These are phyloP conservation scores for Boletus semigastroideus DNA, from an alignment of 1,284 basidiomycete genomes.

Conservation along the genomic window DNA sequence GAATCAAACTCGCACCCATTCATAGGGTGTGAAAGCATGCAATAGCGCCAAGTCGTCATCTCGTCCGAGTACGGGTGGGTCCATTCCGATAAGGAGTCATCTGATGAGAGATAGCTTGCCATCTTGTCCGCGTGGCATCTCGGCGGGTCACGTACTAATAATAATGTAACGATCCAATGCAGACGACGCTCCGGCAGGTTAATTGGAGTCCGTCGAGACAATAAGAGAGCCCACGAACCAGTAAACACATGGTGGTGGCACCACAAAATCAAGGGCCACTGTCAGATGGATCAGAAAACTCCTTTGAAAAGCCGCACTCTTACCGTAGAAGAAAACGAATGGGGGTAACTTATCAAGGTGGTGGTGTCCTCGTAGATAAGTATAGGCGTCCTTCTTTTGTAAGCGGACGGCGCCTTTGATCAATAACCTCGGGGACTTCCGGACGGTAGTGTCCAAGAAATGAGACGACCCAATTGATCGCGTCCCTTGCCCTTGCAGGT, in stretches of 20 bases:
- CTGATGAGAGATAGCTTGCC: not conserved
- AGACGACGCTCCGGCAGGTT: not conserved
- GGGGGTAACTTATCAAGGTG: conserved; percentile 7
- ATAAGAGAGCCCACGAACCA: not conserved
- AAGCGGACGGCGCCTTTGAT: not conserved
- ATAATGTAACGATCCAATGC: not conserved
- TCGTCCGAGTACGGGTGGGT: not conserved
- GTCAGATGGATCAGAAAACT: conserved; percentile 2
- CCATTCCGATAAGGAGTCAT: conserved; percentile 2
- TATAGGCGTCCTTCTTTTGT: not conserved
- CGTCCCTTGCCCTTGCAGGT: not conserved
- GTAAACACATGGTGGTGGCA: conserved; percentile 3
- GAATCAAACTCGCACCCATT: not conserved
- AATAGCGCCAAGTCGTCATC: not conserved
- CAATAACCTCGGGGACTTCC: not conserved
- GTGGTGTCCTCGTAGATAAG: conserved; percentile 2
- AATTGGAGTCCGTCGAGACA: conserved; percentile 6
- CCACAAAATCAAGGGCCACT: not conserved
- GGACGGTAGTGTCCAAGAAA: conserved; percentile 5
- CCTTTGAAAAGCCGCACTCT: not conserved
- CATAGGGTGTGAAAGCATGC: not conserved
- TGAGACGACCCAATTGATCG: not conserved
- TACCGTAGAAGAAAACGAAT: conserved; percentile 9
- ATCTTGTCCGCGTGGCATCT: conserved; percentile 2
- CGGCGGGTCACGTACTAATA: not conserved